A percentile compares a stretch with the other conserved stretches of the same genome.
Evolutionary conservation across 495 filamentous ascomycete genomes (phyloP).

Genomic region (Aspergillus diversus): DNA sequence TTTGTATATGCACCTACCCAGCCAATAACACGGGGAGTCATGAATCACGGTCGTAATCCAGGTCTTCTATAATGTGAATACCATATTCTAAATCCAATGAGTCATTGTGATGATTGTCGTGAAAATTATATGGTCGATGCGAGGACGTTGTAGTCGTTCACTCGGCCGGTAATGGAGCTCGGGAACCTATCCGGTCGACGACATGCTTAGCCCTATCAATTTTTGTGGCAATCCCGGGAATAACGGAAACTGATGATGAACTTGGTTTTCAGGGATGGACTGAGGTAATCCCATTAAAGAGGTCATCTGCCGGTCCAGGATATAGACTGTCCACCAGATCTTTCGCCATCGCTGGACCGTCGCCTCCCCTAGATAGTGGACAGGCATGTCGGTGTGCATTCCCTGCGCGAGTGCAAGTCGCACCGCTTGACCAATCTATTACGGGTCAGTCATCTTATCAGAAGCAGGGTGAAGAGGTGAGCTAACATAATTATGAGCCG

Average conservation of each 20-base stretch:
- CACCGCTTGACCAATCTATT: slow-evolving; percentile 49
- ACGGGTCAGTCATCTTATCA: not conserved
- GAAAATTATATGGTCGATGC: too few species aligned
- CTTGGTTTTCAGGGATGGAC: slow-evolving; percentile 41
- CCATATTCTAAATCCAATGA: not conserved
- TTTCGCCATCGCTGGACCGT: slow-evolving; percentile 43
- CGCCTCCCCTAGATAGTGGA: slow-evolving; percentile 35
- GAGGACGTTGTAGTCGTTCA: too few species aligned
- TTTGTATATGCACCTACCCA: slow-evolving; percentile 1
- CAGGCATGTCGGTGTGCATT: slow-evolving; percentile 49
- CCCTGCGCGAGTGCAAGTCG: slow-evolving; percentile 47
- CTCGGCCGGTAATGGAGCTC: too few species aligned
- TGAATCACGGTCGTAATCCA: not conserved
- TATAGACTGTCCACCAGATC: slow-evolving; percentile 53
- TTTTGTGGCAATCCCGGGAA: slow-evolving; percentile 40
- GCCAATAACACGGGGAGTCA: not conserved
- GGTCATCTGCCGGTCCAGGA: slow-evolving; percentile 49
- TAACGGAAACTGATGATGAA: slow-evolving; percentile 39
- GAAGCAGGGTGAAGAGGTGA: not conserved
- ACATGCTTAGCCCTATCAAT: slow-evolving; percentile 34
- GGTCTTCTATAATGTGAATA: not conserved
- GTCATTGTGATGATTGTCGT: not conserved
- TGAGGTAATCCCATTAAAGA: slow-evolving; percentile 49
- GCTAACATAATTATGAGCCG: slow-evolving; percentile 45
- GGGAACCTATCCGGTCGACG: too few species aligned